Base-by-base conservation (phyloP, 2,329 filamentous ascomycete species). In the Neofusicoccum umdonicola region DNA sequence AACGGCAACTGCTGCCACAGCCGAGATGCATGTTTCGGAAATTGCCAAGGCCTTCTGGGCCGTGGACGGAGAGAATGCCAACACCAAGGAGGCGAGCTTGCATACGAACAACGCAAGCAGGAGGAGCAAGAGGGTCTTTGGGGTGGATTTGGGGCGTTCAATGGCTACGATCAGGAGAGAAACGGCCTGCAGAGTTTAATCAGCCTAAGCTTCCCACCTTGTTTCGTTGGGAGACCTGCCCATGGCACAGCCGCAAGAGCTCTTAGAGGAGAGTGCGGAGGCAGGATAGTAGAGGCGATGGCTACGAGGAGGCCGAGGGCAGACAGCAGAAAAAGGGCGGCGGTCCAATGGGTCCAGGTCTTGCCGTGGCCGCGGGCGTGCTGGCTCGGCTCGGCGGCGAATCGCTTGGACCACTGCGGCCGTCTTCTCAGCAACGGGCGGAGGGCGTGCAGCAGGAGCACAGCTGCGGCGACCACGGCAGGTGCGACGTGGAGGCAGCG, bases 1-100 rank as follows among this genome's bases (percentile, higher is more conserved):
- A 56, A 91, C 84, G 13, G 85, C 68, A 2, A 81, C 45, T 6
- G 88, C 78, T 1, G 82, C 83, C 4, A 76, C 67, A 3, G 45
- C 34, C n/a, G 19, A 4, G 7, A 64, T 37, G 35, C 63, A 58
- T 48, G 63, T 17, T 56, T 60, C 52, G 9, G 54, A 56, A 37
- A 64, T 64, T 11, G 22, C 37, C 5, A 85, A 67, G 0, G 84
- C 79, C 15, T 82, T 70, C 68, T 41, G 71, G 64, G 3, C 51
- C 54, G n/a, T 60, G 6, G 56, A 60, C 4, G 42, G 35, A 56
- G 37, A 64, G 64, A 15, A 48, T n/a, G 37, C 48, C 67, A 73
- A 74, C 3, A 76, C 63, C 11, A 76, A 69, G n/a, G n/a, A 6
- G 3, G 48, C 45, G 5, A 60, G 15, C 2, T n/a, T 13, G 37